Conservation (phyloP, 306 rosid species). For the Cicer bijugum region DNA sequence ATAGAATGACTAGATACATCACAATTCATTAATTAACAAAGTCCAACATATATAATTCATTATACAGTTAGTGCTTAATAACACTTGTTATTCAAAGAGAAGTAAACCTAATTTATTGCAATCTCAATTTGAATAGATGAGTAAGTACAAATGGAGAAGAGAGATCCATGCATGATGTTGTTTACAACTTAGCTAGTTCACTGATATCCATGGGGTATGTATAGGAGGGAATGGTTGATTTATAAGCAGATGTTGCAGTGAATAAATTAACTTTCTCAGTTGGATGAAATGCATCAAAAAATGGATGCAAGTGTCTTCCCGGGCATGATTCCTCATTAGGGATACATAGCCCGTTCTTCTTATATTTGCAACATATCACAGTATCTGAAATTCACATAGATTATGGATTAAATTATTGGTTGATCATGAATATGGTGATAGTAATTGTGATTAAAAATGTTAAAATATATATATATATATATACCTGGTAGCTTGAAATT, state of each 20-base stretch:
- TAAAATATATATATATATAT: background rate
- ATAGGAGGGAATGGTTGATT: slow-evolving; percentile 5
- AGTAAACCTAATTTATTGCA: too few relatives aligned
- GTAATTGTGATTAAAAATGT: too few relatives aligned
- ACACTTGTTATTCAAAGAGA: too few relatives aligned
- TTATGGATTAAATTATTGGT: too few relatives aligned
- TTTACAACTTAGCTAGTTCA: slow-evolving; percentile 38
- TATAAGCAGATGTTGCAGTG: slow-evolving; percentile 33
- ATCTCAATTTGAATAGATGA: background rate
- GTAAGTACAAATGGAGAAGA: background rate
- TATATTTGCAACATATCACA: slow-evolving; percentile 45
- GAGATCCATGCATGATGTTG: background rate
- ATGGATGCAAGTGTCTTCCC: slow-evolving; percentile 18
- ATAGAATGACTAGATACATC: too few relatives aligned
- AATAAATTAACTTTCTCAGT: slow-evolving; percentile 35
- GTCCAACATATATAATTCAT: too few relatives aligned
- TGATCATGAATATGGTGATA: too few relatives aligned
- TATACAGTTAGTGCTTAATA: too few relatives aligned
- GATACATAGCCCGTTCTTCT: slow-evolving; percentile 38
- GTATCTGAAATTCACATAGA: slow-evolving; percentile 24
- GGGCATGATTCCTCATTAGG: slow-evolving; percentile 39
- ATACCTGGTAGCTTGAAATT: slow-evolving; percentile 10
- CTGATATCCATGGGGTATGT: slow-evolving; percentile 49
- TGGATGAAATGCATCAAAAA: slow-evolving; percentile 58
- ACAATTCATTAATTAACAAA: too few relatives aligned